Conservation (phyloP, 805 yeast species). For the Zygosaccharomyces bailii region DNA sequence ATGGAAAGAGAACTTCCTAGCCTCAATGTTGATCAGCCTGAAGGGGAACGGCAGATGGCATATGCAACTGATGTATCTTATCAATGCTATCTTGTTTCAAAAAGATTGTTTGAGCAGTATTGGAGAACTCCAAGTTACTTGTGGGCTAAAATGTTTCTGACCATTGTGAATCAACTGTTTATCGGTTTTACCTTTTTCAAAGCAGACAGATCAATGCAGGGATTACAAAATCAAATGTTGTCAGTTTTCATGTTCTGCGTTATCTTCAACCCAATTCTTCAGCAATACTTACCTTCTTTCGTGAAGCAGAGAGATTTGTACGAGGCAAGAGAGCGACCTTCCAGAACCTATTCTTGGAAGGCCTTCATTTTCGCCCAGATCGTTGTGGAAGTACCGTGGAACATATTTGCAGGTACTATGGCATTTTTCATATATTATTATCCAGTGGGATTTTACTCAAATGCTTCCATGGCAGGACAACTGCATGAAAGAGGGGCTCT, state of each 20-base stretch:
- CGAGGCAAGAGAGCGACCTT: constrained; percentile 71
- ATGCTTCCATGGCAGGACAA: constrained; percentile 52
- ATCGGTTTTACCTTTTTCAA: constrained; percentile 74
- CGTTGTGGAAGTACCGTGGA: constrained; percentile 65
- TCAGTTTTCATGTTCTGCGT: constrained; percentile 66
- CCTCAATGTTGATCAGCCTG: constrained; percentile 32
- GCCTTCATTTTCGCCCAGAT: constrained; percentile 61
- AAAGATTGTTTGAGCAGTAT: constrained; percentile 59
- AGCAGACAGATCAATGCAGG: constrained; percentile 59
- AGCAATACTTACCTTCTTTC: constrained; percentile 62
- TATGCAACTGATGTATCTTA: constrained; percentile 43
- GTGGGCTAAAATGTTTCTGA: constrained; percentile 57
- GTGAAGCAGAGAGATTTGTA: constrained; percentile 61
- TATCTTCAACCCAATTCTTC: constrained; percentile 52
- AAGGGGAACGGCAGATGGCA: constrained; percentile 33
- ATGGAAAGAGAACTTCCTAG: constrained; percentile 60
- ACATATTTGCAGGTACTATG: constrained; percentile 57
- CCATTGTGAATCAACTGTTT: constrained; percentile 55
- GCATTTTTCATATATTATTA: constrained; percentile 64
- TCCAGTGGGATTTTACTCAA: constrained; percentile 62
- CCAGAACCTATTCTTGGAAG: constrained; percentile 66
- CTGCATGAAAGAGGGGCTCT: constrained; percentile 55
- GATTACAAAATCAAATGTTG: constrained; percentile 80
- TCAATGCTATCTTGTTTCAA: constrained; percentile 47
- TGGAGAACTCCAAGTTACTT: constrained; percentile 64